Base-by-base conservation (phyloP, 2,329 filamentous ascomycete genomes). In the Pyricularia grisea region DNA sequence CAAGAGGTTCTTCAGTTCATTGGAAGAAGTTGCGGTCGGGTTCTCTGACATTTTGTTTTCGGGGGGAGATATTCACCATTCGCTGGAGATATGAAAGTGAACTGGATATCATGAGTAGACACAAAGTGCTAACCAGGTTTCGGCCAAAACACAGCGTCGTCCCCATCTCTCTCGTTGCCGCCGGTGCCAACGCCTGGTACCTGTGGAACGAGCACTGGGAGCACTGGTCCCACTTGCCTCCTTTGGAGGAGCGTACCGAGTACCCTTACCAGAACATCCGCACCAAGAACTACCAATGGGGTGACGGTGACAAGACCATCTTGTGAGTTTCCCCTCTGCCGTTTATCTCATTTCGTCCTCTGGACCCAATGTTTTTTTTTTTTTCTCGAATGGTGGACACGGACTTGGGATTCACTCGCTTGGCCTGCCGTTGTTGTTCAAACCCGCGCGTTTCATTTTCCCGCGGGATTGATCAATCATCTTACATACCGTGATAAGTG, bases 191-290 rank as follows among this genome's bases (percentile, higher is more conserved):
- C 81, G 94, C 94, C 76, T 97, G 91, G 80, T 89, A 90, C 78
- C 89, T 97, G 72, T 99, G 93, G 93, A 89, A 88, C 76, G 92
- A 96, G 84, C 95, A 99, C 83, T 98, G 94, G 94, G 92, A 96
- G 83, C 95, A 99, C 87, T 93, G 91, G 88, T 83, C 81, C 68
- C 94, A 98, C 83, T 83, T 92, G 81, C 88, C 91, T 71, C 92
- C 95, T 73, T 85, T 94, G 74, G 93, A 97, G 85, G 95, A 99
- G 84, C 91, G 92, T 78, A 83, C 87, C 76, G 92, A 98, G 85
- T 99, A 98, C 83, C 84, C 93, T 71, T 99, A 97, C 89, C 92
- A 97, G 88, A 99, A 99, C 87, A 92, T 99, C 81, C 92, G 95
- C 79, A 87, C 88, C 80, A 97, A 95, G 90, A 97, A 97, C 88